Evolutionary conservation across 75 land plant genomes (phyloP).

Genomic region (Adiantum capillusveneris): DNA sequence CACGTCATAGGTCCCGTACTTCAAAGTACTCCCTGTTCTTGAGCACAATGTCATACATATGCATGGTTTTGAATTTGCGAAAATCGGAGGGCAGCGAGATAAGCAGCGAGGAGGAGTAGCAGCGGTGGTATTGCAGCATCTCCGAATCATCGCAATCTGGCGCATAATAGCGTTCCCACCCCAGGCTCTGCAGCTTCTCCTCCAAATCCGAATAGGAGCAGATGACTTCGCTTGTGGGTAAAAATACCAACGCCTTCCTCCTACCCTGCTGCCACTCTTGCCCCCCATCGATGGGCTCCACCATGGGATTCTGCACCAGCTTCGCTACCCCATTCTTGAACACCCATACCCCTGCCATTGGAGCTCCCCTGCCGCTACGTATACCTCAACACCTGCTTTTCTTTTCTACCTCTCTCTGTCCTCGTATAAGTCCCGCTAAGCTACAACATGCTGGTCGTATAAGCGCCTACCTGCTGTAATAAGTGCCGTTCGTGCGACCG

Average conservation of each 20-base stretch:
- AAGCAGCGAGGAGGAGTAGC: constrained; percentile 33
- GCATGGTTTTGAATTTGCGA: constrained; percentile 38
- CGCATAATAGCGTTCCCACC: constrained; percentile 41
- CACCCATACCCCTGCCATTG: constrained; percentile 57
- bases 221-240: constrained; percentile 44
- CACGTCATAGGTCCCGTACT: constrained; percentile 22
- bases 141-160: constrained; percentile 27
- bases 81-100: constrained; percentile 50
- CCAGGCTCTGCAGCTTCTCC: constrained; percentile 27
- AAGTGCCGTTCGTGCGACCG: too few species aligned
- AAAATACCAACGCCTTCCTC: constrained; percentile 44
- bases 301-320: constrained; percentile 34
- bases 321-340: constrained; percentile 53
- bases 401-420: too few species aligned
- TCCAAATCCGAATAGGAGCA: constrained; percentile 48
- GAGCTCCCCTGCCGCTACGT: too few species aligned
- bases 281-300: constrained; percentile 17
- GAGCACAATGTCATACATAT: constrained; percentile 51
- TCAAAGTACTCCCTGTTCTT: constrained; percentile 36
- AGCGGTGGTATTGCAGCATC: constrained; percentile 42
- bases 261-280: constrained; percentile 7
- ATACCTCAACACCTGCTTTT: too few species aligned
- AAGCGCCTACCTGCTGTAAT: too few species aligned
- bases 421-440: too few species aligned
- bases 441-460: too few species aligned